Evolutionary conservation across 345 rosid genomes (phyloP).

Genomic region (Rhodamnia rubescens): DNA sequence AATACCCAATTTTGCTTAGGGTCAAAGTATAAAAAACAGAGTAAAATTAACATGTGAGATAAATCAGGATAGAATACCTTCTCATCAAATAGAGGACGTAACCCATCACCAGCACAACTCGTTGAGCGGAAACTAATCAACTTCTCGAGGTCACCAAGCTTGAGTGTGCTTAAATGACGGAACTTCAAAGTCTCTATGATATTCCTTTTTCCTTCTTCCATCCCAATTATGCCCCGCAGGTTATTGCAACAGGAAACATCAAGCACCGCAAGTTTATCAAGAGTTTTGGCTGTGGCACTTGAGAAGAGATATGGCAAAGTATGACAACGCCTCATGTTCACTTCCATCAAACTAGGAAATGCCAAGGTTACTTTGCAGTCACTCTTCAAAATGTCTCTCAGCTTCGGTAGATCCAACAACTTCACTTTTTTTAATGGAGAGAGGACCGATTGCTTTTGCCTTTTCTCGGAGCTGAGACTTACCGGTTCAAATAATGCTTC

Average conservation of each 20-base stretch:
- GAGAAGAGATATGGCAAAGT: neutral
- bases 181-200: neutral
- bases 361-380: accelerated
- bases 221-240: neutral
- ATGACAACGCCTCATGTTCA: neutral
- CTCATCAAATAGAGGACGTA: neutral
- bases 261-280: neutral
- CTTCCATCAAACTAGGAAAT: neutral
- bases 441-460: accelerated
- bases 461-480: accelerated
- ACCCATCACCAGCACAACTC: neutral
- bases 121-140: neutral
- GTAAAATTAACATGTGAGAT: no score
- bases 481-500: neutral
- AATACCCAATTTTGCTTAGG: no score
- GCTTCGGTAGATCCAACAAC: neutral
- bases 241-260: neutral
- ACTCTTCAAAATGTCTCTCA: no score
- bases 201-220: neutral
- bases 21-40: no score
- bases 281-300: neutral
- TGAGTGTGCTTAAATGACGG: neutral
- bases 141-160: neutral
- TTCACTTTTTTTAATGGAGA: neutral
- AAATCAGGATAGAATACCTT: neutral